Conservation (phyloP, 148 eudicot species). For the Silene conica region DNA sequence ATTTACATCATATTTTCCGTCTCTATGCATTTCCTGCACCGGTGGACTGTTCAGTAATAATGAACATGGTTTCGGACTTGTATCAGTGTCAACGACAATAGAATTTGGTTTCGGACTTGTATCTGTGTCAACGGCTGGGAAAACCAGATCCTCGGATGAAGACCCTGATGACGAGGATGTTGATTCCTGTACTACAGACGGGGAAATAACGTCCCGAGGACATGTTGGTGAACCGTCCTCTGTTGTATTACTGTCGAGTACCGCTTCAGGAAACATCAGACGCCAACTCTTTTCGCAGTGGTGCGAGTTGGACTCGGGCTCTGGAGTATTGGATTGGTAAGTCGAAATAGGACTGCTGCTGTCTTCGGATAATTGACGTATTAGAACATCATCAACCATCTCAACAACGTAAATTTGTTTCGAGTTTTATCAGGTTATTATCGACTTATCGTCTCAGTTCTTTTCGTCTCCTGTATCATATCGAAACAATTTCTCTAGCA, state of each 20-base stretch:
- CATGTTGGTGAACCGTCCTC: not conserved
- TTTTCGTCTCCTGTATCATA: too few relatives aligned
- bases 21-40: slow-evolving; percentile 43
- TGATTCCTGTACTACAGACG: slow-evolving; percentile 7
- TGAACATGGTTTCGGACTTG: not conserved
- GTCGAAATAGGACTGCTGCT: not conserved
- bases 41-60: slow-evolving; percentile 32
- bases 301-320: not conserved
- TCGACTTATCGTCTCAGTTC: too few relatives aligned
- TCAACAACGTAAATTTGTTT: not conserved
- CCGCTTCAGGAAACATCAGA: not conserved
- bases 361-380: not conserved
- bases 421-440: too few relatives aligned
- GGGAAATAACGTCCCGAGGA: not conserved
- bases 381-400: slow-evolving; percentile 21
- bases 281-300: not conserved
- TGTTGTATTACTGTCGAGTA: not conserved
- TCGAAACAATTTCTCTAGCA: too few relatives aligned
- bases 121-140: not conserved
- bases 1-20: slow-evolving; percentile 29
- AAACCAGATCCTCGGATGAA: slow-evolving; percentile 28
- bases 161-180: slow-evolving; percentile 23
- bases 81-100: not conserved
- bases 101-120: not conserved
- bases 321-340: slow-evolving; percentile 3